Conservation (phyloP, 164 flowering plant species). For the Magnolia officinalis region DNA sequence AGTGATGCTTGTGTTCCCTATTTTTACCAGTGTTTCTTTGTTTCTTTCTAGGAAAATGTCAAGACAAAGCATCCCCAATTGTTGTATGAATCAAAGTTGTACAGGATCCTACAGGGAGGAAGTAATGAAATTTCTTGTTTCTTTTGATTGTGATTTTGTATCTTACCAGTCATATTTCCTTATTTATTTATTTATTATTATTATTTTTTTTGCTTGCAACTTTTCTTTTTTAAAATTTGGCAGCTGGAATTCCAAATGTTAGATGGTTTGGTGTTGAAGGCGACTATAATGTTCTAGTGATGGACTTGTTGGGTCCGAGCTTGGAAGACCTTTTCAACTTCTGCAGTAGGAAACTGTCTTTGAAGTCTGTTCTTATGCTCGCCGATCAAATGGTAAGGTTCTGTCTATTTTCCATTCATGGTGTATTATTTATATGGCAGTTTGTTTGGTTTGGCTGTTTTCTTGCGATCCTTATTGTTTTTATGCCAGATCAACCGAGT, state of each 20-base stretch:
- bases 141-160: too few species aligned
- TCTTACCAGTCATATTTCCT: neutral
- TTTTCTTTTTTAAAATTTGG: conserved; percentile 15
- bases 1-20: neutral
- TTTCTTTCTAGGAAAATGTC: conserved; percentile 61
- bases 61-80: conserved; percentile 93
- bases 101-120: conserved; percentile 89
- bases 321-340: conserved; percentile 92
- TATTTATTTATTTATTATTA: neutral
- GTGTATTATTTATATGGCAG: neutral
- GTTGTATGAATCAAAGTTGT: conserved; percentile 80
- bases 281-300: conserved; percentile 84
- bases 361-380: conserved; percentile 90
- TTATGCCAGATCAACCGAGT: conserved; percentile 69
- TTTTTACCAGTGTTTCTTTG: neutral
- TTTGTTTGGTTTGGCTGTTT: neutral
- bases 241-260: conserved; percentile 90
- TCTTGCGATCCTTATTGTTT: neutral
- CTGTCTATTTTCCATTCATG: neutral
- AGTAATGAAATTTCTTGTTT: conserved; percentile 38
- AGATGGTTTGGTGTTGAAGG: conserved; percentile 96
- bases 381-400: conserved; percentile 84
- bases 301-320: conserved; percentile 94
- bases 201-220: neutral
- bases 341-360: conserved; percentile 79